Conservation (phyloP, 495 filamentous ascomycete genomes). For the Xylaria nigripes region DNA sequence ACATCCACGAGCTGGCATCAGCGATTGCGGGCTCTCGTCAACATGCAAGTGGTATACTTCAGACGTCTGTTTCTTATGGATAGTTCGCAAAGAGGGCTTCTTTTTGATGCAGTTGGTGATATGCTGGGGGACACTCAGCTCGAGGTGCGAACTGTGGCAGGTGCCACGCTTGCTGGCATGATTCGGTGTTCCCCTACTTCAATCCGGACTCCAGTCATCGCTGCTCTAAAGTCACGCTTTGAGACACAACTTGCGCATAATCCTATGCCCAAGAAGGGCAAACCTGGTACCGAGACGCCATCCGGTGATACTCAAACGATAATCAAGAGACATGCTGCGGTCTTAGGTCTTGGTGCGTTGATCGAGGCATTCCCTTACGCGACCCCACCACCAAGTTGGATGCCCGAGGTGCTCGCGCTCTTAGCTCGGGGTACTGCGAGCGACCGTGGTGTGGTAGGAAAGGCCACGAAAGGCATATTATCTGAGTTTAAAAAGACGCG, state of each 20-base stretch:
- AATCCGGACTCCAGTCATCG: slow-evolving; percentile 68
- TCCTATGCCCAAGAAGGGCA: slow-evolving; percentile 71
- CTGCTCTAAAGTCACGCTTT: slow-evolving; percentile 69
- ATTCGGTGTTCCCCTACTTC: slow-evolving; percentile 87
- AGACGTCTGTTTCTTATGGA: slow-evolving; percentile 89
- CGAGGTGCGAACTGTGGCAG: slow-evolving; percentile 89
- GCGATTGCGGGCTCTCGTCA: slow-evolving; percentile 90
- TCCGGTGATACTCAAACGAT: slow-evolving; percentile 69
- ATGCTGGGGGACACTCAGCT: slow-evolving; percentile 92
- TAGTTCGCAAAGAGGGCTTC: slow-evolving; percentile 60
- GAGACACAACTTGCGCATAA: slow-evolving; percentile 66
- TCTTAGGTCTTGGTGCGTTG: slow-evolving; percentile 82
- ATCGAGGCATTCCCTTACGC: slow-evolving; percentile 96
- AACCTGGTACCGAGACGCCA: slow-evolving; percentile 67
- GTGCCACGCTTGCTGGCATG: slow-evolving; percentile 91
- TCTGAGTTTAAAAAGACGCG: slow-evolving; percentile 99
- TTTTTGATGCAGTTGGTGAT: slow-evolving; percentile 82
- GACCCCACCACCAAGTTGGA: slow-evolving; percentile 85
- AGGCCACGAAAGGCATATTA: slow-evolving; percentile 91
- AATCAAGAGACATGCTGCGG: slow-evolving; percentile 78
- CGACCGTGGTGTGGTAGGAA: slow-evolving; percentile 88
- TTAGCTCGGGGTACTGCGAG: slow-evolving; percentile 77
- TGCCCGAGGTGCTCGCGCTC: slow-evolving; percentile 84
- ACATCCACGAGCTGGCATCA: slow-evolving; percentile 92
- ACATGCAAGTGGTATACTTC: slow-evolving; percentile 99